Conservation (phyloP, 2,329 filamentous ascomycete genomes). For the Cadophora sp. region DNA sequence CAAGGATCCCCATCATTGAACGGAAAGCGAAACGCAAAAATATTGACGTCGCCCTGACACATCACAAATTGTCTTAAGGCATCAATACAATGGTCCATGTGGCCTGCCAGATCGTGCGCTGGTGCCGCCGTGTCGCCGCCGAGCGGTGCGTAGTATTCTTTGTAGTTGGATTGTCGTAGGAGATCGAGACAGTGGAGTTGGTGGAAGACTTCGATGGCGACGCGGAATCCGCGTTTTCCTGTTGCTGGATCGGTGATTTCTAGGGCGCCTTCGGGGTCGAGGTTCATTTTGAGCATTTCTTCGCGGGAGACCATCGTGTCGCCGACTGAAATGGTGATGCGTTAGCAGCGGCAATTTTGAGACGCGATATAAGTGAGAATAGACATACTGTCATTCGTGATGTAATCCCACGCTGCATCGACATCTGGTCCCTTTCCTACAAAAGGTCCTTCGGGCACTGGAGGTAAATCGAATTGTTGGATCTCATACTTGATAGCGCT, state of each 20-base stretch:
- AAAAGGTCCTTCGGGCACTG: conserved; percentile 11
- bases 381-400: conserved; percentile 18
- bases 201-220: conserved; percentile 23
- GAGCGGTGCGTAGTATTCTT: conserved; percentile 10
- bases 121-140: conserved; percentile 17
- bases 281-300: conserved; percentile 23
- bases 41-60: conserved; percentile 21
- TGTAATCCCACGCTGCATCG: conserved; percentile 21
- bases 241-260: conserved; percentile 20
- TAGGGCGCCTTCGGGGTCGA: conserved; percentile 19
- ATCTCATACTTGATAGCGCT: conserved; percentile 17
- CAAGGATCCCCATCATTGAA: conserved; percentile 11
- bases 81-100: conserved; percentile 26
- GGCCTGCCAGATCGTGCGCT: conserved; percentile 4
- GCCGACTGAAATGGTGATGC: neutral
- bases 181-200: conserved; percentile 20
- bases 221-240: conserved; percentile 16
- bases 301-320: conserved; percentile 18
- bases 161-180: conserved; percentile 16
- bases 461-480: conserved; percentile 15
- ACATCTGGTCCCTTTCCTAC: conserved; percentile 22
- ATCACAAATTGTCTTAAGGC: conserved; percentile 20
- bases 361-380: neutral
- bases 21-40: conserved; percentile 18
- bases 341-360: conserved; percentile 1